Base-by-base conservation (phyloP, 768 basidiomycete genomes). In the Wakefieldia striispora region DNA sequence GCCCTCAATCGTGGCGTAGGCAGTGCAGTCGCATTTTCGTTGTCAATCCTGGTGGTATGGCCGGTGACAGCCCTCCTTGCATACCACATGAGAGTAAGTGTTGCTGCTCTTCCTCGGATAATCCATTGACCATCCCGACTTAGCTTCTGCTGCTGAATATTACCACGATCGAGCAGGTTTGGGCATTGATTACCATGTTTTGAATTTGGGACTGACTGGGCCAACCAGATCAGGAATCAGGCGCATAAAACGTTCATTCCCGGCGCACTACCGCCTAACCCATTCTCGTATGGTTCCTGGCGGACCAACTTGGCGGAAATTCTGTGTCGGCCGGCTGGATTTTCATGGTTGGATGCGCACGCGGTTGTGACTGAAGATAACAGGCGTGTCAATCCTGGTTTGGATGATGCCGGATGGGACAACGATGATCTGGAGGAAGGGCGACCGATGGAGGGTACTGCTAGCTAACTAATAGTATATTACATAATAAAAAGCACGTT, bases 131-230 rank as follows among this genome's bases (percentile, higher is more conserved):
- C 6, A 20, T 42, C 8, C 14, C 12, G 9, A 47, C 41, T 31
- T 65, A 91, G 86, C 76, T 97, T 41, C 70, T 95, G 45, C 65
- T 93, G 27, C 73, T 93, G 54, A 95, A 95, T 67, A 77, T 92
- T 31, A 97, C 95, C 9, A 97, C 94, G n/a, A 93, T 97, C 53
- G 95, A 97, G 72, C 91, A 93, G 79, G 88, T 88, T 66, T 68
- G 82, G 63, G 45, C 48, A 40, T 46, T 46, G 55, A 61, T 56
- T 36, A 17, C 38, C 49, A 33, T 36, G 40, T 47, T 24, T 49
- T 39, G 40, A 48, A 40, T 23, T 24, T 14, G 39, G 38, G 36
- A 40, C 39, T 57, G 41, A 56, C 46, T 43, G 37, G 39, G 45
- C 45, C 41, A 16, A 8, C 50, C 62, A 92, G 87, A 92, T 95